Conservation (phyloP, 2,329 filamentous ascomycete species). For the Trichoderma sp. region DNA sequence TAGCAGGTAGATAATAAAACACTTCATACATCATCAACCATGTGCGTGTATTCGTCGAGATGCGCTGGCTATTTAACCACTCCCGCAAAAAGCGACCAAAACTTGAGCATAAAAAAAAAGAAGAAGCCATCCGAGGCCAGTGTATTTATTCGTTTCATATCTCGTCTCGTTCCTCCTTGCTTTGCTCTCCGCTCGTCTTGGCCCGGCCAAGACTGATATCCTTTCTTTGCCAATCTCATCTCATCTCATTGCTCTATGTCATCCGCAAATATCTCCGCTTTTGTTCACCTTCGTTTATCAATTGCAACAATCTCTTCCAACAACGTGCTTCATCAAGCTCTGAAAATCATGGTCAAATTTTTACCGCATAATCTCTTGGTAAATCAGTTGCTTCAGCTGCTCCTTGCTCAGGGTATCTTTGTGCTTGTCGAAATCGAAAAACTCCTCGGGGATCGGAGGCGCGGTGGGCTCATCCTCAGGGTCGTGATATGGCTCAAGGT, state of each 20-base stretch:
- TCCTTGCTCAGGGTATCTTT: slow-evolving; percentile 99
- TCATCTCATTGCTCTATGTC: slow-evolving; percentile 11
- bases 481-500: slow-evolving; percentile 97
- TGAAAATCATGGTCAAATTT: neutral
- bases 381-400: slow-evolving; percentile 95
- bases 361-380: slow-evolving; percentile 85
- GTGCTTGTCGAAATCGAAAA: slow-evolving; percentile 99
- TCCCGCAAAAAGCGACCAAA: neutral
- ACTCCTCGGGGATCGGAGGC: slow-evolving; percentile 94
- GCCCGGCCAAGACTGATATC: neutral
- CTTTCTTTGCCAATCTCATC: slow-evolving; percentile 4
- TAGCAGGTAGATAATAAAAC: too few species aligned
- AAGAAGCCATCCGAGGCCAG: neutral
- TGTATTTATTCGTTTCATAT: slow-evolving; percentile 15
- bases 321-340: neutral
- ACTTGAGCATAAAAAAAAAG: neutral
- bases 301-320: neutral
- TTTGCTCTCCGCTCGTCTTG: neutral
- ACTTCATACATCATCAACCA: neutral
- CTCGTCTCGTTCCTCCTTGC: neutral
- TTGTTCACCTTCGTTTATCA: neutral
- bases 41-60: neutral
- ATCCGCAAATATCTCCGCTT: slow-evolving; percentile 1
- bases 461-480: slow-evolving; percentile 97
- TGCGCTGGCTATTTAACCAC: neutral